Conservation (phyloP, 352 stramenopile genomes). For the Pythium angustatum region DNA sequence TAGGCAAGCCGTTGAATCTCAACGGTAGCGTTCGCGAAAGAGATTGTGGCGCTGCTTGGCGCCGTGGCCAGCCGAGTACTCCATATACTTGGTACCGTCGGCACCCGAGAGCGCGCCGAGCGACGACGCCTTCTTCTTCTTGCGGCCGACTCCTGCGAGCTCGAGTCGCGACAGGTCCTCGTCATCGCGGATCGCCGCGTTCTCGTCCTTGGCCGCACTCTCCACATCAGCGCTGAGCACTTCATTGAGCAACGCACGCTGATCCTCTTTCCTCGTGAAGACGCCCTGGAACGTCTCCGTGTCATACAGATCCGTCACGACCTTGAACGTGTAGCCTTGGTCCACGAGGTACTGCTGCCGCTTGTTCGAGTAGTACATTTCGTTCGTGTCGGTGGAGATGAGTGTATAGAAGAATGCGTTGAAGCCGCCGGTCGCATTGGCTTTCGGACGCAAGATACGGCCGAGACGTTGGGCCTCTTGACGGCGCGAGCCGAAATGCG, state of each 20-base stretch:
- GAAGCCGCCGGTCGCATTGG: conserved; percentile 94
- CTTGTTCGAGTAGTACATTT: conserved; percentile 99
- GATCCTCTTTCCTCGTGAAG: conserved; percentile 79
- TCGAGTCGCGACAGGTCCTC: conserved; percentile 79
- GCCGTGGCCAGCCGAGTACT: conserved; percentile 80
- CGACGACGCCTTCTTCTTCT: conserved; percentile 79
- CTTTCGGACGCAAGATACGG: conserved; percentile 98
- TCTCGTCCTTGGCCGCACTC: conserved; percentile 80
- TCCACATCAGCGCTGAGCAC: conserved; percentile 82
- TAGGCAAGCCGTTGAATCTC: not conserved
- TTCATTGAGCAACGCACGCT: conserved; percentile 75
- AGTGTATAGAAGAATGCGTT: conserved; percentile 99
- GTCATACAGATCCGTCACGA: conserved; percentile 95
- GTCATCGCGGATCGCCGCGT: conserved; percentile 78
- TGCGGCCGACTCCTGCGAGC: conserved; percentile 46
- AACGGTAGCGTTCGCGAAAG: conserved; percentile 78
- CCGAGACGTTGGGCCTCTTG: conserved; percentile 99
- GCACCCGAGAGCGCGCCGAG: conserved; percentile 77
- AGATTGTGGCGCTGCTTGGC: conserved; percentile 87
- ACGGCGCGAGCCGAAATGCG: conserved; percentile 97
- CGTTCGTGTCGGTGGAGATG: conserved; percentile 98
- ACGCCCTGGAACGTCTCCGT: conserved; percentile 74
- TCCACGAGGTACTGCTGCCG: conserved; percentile 99
- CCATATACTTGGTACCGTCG: conserved; percentile 84
- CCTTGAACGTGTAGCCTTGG: conserved; percentile 99